Evolutionary conservation across 2,329 filamentous ascomycete species (phyloP).

Genomic region (Cercospora berteroae): DNA sequence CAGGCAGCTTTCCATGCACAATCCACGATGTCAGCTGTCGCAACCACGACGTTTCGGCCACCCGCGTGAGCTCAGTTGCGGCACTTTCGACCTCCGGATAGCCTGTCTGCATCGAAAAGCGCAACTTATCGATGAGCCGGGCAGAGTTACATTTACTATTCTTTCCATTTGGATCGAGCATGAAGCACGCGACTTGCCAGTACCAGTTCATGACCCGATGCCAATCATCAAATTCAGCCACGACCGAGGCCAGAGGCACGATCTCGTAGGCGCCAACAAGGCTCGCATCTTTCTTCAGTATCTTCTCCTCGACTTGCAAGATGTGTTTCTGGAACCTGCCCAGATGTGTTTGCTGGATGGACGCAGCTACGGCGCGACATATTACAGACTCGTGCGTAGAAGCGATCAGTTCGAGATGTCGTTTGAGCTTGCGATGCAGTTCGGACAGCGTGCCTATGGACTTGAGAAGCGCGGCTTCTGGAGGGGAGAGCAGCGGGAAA

Average conservation of each 20-base stretch:
- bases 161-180: conserved; percentile 47
- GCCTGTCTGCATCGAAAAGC: conserved; percentile 77
- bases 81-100: conserved; percentile 82
- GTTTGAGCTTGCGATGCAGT: conserved; percentile 70
- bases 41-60: conserved; percentile 87
- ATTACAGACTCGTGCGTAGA: conserved; percentile 74
- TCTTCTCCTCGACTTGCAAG: conserved; percentile 75
- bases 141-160: conserved; percentile 44
- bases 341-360: conserved; percentile 72
- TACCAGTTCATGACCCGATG: conserved; percentile 82
- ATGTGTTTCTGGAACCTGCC: conserved; percentile 79
- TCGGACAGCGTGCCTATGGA: conserved; percentile 75
- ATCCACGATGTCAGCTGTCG: conserved; percentile 89
- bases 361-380: conserved; percentile 80
- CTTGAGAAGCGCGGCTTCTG: conserved; percentile 77
- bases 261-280: conserved; percentile 91
- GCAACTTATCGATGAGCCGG: conserved; percentile 71
- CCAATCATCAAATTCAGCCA: conserved; percentile 86
- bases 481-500: conserved; percentile 62
- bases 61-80: conserved; percentile 67
- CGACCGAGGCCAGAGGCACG: conserved; percentile 81
- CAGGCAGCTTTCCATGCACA: conserved; percentile 78
- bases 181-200: conserved; percentile 68
- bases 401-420: conserved; percentile 65
- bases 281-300: conserved; percentile 71